Base-by-base conservation (phyloP, 306 rosid genomes). In the Macrotyloma uniflorum region DNA sequence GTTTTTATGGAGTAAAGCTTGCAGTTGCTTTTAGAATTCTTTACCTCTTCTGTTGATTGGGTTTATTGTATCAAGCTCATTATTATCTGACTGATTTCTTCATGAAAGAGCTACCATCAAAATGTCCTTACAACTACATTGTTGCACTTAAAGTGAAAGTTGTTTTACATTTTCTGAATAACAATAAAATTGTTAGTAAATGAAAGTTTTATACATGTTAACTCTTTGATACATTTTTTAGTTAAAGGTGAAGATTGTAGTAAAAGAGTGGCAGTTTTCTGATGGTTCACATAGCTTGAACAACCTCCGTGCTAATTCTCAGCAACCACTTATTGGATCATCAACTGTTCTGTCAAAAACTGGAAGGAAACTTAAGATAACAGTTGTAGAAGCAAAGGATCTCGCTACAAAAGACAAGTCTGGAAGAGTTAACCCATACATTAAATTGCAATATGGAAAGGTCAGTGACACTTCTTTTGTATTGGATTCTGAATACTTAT, bases 231-330 rank as follows among this genome's bases (percentile, higher is more conserved):
- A 47, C 54, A 58, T 84, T 83, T 78, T 49, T 78, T 67, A 93
- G 98, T 81, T 93, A 86, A 89, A 84, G 23, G 88, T 89, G 87
- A 89, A 75, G 80, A 85, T 93, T 79, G 82, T 86, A 54, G 77
- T 91, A 19, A 88, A 87, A 65, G 97, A 91, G 72, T 93, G 98
- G 98, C 98, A 93, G 76, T 93, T 91, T 76, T 78, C 93, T 8
- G 94, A 89, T 84, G 98, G 97, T 79, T 91, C 96, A 8, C 88
- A 88, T 35, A 79, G 89, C 87, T 83, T 69, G 35, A 90, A 83
- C 83, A 81, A 57, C 77, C 70, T 67, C 47, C 87, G 8, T 32
- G 7, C 76, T 43, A 79, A 49, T 83, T 57, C 90, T 18, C 91
- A 23, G 46, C 67, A 53, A 58, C 81, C 88, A 30, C 75, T 85